These are phyloP conservation scores for Phytophthora niederhauseri DNA, from an alignment of 352 stramenopile species.

Conservation along the genomic window DNA sequence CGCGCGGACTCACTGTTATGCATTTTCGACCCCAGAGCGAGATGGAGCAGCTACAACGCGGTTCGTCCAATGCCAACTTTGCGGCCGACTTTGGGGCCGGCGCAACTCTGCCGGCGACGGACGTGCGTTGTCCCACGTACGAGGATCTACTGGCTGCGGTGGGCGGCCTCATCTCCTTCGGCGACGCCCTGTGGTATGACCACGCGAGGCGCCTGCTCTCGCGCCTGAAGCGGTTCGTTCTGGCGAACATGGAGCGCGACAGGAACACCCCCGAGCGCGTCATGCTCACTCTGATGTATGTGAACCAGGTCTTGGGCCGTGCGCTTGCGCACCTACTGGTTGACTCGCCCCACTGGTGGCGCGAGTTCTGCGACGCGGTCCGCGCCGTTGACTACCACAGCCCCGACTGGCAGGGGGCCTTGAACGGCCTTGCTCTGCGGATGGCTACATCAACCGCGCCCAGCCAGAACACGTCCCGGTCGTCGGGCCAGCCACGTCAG, in stretches of 20 bases:
- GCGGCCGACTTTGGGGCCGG: background rate
- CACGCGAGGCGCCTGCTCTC: background rate
- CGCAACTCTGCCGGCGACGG: background rate
- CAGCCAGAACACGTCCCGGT: background rate
- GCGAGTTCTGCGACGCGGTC: background rate
- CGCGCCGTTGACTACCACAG: background rate
- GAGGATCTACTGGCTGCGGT: background rate
- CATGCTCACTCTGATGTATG: background rate
- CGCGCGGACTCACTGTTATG: slow-evolving; percentile 5
- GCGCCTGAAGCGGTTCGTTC: background rate
- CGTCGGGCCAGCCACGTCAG: too few species aligned
- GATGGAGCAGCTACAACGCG: slow-evolving; percentile 2
- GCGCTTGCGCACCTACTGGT: background rate
- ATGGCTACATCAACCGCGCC: background rate
- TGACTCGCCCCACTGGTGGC: background rate
- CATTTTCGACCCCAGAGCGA: slow-evolving; percentile 3
- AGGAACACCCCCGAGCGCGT: background rate
- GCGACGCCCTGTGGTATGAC: background rate
- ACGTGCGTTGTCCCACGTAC: background rate
- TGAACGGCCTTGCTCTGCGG: background rate
- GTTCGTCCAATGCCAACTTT: slow-evolving; percentile 4
- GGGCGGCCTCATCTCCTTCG: background rate
- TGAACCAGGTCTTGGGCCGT: background rate
- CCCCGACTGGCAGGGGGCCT: background rate
- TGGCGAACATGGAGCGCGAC: background rate